Base-by-base conservation (phyloP, 106 monocot species). In the Gastrodia elata region DNA sequence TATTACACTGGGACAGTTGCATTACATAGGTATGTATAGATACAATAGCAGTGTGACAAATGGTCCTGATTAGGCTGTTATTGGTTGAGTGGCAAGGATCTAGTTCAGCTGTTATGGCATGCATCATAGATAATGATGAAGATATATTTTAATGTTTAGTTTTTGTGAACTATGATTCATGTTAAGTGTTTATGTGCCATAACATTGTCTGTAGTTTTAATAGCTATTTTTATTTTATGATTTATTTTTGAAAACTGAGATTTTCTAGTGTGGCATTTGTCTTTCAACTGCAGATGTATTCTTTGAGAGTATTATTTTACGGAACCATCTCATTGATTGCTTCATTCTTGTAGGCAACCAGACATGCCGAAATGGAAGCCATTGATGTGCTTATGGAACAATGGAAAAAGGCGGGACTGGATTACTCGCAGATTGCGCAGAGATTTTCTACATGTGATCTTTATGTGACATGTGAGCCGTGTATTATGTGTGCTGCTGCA, bases 351-450 rank as follows among this genome's bases (percentile, higher is more conserved):
- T 64, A 87, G 91, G 95, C 90, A 39, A 92, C 90, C 27, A 84
- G 92, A 74, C 92, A 96, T 88, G 92, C 96, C 71, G 96, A 96
- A 83, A 92, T 96, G 96, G 96, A 92, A 87, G 96, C 92, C n/a
- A 92, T 92, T 73, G 96, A 96, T 83, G 30, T 73, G 70, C 73
- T 96, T 39, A 83, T 96, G 48, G 68, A 80, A n/a, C 74, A 96
- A 71, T 92, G 89, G 92, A 83, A 96, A 69, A 79, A 76, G 69
- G 73, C 34, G 39, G 92, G 92, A 65, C 87, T 90, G 37, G 44
- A 80, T 67, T 78, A 76, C 39, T 55, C 72, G 37, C 79, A 90
- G 65, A 69, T 96, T 64, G 96, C 83, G 55, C 79, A 92, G 18
- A 89, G 84, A 28, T 80, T 91, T 48, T 84, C 84, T 73, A 83